Evolutionary conservation across 768 basidiomycete genomes (phyloP).

Genomic region (Cystobasidium ongulense): DNA sequence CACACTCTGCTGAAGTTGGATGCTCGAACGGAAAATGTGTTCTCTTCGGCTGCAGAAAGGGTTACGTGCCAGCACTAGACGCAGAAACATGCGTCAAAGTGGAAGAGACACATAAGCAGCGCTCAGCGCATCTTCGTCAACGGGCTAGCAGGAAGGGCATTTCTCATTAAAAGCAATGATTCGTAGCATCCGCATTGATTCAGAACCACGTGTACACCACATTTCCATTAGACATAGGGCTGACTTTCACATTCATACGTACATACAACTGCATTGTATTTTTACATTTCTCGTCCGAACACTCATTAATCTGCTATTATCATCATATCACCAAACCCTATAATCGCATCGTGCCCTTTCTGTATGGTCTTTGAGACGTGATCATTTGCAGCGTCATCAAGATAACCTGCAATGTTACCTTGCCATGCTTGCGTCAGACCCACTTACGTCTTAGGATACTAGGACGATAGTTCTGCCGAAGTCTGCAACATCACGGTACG

Average conservation of each 20-base stretch:
- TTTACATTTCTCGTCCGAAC: neutral
- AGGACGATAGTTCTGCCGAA: too few relatives aligned
- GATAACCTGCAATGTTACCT: too few relatives aligned
- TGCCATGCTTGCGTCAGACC: too few relatives aligned
- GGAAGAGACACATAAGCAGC: neutral
- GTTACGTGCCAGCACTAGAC: neutral
- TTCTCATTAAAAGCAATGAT: neutral
- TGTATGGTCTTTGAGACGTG: too few relatives aligned
- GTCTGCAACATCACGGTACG: too few relatives aligned
- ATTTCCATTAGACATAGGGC: neutral
- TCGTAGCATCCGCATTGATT: neutral
- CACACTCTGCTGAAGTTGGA: constrained; percentile 47
- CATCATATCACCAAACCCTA: too few relatives aligned
- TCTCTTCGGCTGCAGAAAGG: constrained; percentile 19
- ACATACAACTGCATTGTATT: neutral
- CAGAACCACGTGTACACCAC: neutral
- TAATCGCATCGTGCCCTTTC: too few relatives aligned
- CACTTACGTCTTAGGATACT: too few relatives aligned
- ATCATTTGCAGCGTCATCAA: too few relatives aligned
- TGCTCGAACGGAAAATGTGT: constrained; percentile 7
- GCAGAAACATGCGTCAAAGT: neutral
- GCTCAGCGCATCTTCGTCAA: neutral
- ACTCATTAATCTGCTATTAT: neutral
- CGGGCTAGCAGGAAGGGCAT: neutral
- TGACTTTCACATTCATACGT: neutral